These are phyloP conservation scores for Colletotrichum lentis DNA, from an alignment of 2,329 filamentous ascomycete genomes.

Conservation along the genomic window DNA sequence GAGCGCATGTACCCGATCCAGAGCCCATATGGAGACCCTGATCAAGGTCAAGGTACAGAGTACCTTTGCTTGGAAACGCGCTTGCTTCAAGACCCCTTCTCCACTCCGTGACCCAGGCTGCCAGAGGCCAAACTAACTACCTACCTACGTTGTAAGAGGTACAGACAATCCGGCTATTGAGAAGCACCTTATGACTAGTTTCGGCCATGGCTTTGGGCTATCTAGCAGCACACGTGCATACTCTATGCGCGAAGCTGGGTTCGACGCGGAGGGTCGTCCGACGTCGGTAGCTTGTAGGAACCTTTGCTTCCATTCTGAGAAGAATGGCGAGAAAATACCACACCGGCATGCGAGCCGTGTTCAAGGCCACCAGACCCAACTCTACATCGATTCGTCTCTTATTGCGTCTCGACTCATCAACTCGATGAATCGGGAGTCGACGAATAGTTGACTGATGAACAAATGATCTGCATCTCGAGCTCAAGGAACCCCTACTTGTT, in stretches of 20 bases:
- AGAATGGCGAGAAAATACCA: not conserved
- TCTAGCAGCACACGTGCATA: not conserved
- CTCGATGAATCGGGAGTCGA: not conserved
- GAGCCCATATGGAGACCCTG: not conserved
- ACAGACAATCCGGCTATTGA: not conserved
- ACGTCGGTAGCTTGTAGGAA: not conserved
- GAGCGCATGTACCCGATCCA: not conserved
- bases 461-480: not conserved
- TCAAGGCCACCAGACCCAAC: not conserved
- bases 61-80: constrained; percentile 32
- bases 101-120: not conserved
- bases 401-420: not conserved
- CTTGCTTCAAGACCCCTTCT: constrained; percentile 18
- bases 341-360: not conserved
- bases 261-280: not conserved
- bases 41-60: constrained; percentile 17
- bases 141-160: not conserved
- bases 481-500: constrained; percentile 3
- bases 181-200: not conserved
- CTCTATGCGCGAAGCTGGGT: not conserved
- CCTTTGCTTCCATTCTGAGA: not conserved
- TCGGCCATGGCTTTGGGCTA: not conserved
- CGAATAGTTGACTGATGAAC: not conserved
- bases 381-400: not conserved
- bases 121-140: not conserved